Base-by-base conservation (phyloP, 352 stramenopile genomes). In the Globisporangium apiculatum region DNA sequence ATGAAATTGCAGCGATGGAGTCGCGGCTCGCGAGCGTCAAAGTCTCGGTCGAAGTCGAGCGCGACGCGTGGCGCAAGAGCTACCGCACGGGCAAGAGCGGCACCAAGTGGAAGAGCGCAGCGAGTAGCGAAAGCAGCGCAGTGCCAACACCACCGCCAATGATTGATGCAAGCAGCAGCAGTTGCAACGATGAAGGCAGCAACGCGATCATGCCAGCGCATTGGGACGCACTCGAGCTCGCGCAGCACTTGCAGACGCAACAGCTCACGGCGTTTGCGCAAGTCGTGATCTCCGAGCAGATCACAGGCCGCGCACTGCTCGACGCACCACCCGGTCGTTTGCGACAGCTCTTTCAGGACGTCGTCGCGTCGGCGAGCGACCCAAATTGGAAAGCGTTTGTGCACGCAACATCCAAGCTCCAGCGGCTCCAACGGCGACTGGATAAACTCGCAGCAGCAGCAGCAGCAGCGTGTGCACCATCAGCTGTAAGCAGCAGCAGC, bases 31-130 rank as follows among this genome's bases (percentile, higher is more conserved):
- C 70, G 14, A 72, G 47, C 47, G 79, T 75, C 17, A 85, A 87
- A 64, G 68, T 79, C 14, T 62, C 57, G 12, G 67, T 83, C n/a
- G 78, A 80, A 37, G 65, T 73, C 35, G 77, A 89, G 36, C 67
- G 71, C 31, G 64, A 76, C 14, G 73, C 72, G 3, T 89, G 79
- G 79, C 70, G 72, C 24, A 69, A 67, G n/a, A 75, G 66, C 47
- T 79, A 68, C 15, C 69, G 52, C 9, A 75, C 70, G 11, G 77
- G 79, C 14, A 83, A 79, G 40, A 66, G 56, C 5, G 77, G 79
- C 14, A 84, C 75, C 1, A 89, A 89, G 55, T 87, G 79, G 79
- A 82, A 72, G 47, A 62, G 76, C 8, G 77, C 77, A n/a, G 72
- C 67, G 46, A 15, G 6, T 1, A 24, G 42, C 14, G 50, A 56